Conservation (phyloP, 495 filamentous ascomycete species). For the Neurospora sp. region DNA sequence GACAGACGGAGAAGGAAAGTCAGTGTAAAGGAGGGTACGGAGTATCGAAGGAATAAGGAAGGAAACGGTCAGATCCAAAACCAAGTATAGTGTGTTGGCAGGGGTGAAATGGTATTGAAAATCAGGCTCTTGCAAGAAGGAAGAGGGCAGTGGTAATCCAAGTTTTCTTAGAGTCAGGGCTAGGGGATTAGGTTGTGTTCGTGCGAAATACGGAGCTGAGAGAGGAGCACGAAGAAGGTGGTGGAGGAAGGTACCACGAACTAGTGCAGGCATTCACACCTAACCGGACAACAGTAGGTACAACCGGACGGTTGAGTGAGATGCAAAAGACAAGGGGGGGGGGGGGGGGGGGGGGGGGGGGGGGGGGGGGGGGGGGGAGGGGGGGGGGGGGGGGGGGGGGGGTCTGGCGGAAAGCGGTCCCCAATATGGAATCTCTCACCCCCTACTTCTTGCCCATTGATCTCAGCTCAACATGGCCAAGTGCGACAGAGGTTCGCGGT, state of each 20-base stretch:
- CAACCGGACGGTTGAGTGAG: background rate
- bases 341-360: too few relatives aligned
- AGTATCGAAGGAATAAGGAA: background rate
- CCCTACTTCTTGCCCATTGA: background rate
- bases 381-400: background rate
- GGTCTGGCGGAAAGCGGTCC: background rate
- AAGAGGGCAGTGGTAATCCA: background rate
- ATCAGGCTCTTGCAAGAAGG: background rate
- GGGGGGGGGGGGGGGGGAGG: too few relatives aligned
- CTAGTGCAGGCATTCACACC: background rate
- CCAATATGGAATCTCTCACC: background rate
- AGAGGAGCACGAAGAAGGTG: background rate
- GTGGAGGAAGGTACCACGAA: background rate
- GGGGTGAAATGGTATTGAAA: background rate
- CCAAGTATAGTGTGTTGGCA: background rate
- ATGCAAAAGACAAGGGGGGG: background rate
- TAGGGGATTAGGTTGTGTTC: background rate
- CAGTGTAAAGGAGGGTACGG: background rate
- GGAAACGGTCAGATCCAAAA: background rate
- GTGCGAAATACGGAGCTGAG: background rate
- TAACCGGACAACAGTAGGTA: background rate
- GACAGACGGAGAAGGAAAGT: background rate
- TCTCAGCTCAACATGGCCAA: background rate
- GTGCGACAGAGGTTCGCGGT: background rate
- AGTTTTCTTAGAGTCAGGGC: background rate